Conservation (phyloP, 805 yeast species). For the Naumovozyma dairenensis region DNA sequence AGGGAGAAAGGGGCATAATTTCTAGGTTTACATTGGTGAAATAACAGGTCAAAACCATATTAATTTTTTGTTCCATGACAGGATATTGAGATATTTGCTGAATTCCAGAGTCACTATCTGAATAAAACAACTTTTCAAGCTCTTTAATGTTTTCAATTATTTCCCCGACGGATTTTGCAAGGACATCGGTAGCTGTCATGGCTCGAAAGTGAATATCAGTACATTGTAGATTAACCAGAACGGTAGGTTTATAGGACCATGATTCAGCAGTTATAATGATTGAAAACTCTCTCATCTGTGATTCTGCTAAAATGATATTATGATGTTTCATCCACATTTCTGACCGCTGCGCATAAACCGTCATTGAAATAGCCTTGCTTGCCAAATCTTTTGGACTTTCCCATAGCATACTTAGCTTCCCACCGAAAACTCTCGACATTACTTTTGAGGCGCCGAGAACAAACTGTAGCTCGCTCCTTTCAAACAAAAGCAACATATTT, state of each 20-base stretch:
- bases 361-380: conserved; percentile 17
- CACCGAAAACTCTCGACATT: conserved; percentile 8
- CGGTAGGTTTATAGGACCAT: conserved; percentile 8
- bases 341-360: conserved; percentile 13
- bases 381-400: conserved; percentile 17
- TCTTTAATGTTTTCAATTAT: conserved; percentile 5
- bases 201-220: conserved; percentile 16
- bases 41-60: conserved; percentile 3
- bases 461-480: conserved; percentile 14
- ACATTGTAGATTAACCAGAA: conserved; percentile 13
- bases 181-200: conserved; percentile 13
- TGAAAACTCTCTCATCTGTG: conserved; percentile 14
- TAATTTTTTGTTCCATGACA: not conserved
- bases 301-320: conserved; percentile 12
- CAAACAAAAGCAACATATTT: conserved; percentile 13
- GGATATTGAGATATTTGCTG: not conserved
- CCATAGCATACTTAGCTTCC: conserved; percentile 13
- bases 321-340: conserved; percentile 16
- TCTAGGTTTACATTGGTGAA: conserved; percentile 20
- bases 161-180: conserved; percentile 10
- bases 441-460: conserved; percentile 12
- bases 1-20: conserved; percentile 18
- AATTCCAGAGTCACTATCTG: not conserved
- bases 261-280: conserved; percentile 14
- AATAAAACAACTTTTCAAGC: not conserved